phyloP scores from a whole-genome alignment of 2,329 filamentous ascomycete genomes.

The Aspergillus sp. region DNA sequence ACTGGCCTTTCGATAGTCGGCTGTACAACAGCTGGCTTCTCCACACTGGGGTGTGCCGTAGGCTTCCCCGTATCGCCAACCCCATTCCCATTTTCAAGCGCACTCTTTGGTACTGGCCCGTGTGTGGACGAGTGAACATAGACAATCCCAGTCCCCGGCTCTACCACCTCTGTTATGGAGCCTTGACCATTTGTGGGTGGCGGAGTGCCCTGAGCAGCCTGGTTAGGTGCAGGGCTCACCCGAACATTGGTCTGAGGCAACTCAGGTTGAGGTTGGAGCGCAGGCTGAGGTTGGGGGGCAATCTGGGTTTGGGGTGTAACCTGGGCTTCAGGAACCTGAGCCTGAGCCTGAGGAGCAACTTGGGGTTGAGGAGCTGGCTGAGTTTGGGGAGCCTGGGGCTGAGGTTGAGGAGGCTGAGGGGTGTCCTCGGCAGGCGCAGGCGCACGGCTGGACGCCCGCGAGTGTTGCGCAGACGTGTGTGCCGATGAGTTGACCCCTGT shows the following conservation, averaged over 20 bases:
- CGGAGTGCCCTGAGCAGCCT: background rate
- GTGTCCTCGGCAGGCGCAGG: slow-evolving; percentile 23
- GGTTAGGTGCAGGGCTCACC: background rate
- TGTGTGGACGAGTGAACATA: slow-evolving; percentile 38
- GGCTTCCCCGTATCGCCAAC: background rate
- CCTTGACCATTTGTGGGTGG: background rate
- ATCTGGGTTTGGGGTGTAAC: no score
- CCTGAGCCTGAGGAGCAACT: no score
- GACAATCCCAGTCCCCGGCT: slow-evolving; percentile 19
- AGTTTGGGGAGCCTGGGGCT: slow-evolving; percentile 2
- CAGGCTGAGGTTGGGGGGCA: background rate
- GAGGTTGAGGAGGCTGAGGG: background rate
- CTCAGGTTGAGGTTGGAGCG: slow-evolving; percentile 10
- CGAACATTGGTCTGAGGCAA: background rate
- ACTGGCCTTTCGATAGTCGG: background rate
- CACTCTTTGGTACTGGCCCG: slow-evolving; percentile 31
- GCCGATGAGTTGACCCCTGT: slow-evolving; percentile 48
- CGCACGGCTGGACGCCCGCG: slow-evolving; percentile 33
- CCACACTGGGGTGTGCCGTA: background rate
- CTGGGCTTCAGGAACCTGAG: no score
- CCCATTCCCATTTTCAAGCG: slow-evolving; percentile 20
- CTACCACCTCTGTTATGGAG: slow-evolving; percentile 12
- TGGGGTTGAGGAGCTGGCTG: background rate
- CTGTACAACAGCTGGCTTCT: background rate
- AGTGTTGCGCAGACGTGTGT: slow-evolving; percentile 33